Evolutionary conservation across 371 early-diverging fungal species (phyloP), one percentile per base, ranked within the genome.

Genomic region (Circinella minor): DNA sequence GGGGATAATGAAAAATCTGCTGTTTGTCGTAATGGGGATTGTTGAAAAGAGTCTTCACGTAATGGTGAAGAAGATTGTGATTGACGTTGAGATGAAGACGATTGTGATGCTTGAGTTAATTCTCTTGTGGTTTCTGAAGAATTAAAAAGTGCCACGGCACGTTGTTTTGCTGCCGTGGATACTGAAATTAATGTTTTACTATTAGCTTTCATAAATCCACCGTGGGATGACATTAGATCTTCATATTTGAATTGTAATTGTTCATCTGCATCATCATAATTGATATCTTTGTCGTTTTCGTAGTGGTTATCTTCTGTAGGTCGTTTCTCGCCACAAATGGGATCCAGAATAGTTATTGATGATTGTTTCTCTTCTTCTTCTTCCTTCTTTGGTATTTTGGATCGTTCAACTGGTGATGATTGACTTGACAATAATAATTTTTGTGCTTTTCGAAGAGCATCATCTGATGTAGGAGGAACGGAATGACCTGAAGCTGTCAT

Each of bases 91-190:
- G 51, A 51, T 8, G n/a, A 51, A 13, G 15, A 0, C 5, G 51
- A 51, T 67, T 61, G 66, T n/a, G 47, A 37, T 2, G 66, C 36
- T 54, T 67, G 72, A 9, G 67, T 72, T 10, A 68, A 46, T 18
- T 46, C 37, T 11, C 18, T 37, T 7, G 51, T 37, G 1, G 70
- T 43, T 39, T 55, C 17, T 36, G 72, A 70, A 13, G 55, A 13
- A 39, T 70, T 71, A 27, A 81, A 69, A 14, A 78, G 14, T 0
- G 69, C 51, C 2, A 74, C 46, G 18, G 81, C 81, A 64, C 68
- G 73, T 67, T 64, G 62, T 55, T 71, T 81, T 8, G 78, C 74
- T 49, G 69, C 69, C 11, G 57, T 67, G 9, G 78, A 78, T 36
- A 78, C 72, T 4, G 49, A 43, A 3, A 71, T 65, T 4, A 37